These are phyloP conservation scores for Chlamydomonas schloesseri DNA, from an alignment of 139 green algal genomes.

Conservation along the genomic window DNA sequence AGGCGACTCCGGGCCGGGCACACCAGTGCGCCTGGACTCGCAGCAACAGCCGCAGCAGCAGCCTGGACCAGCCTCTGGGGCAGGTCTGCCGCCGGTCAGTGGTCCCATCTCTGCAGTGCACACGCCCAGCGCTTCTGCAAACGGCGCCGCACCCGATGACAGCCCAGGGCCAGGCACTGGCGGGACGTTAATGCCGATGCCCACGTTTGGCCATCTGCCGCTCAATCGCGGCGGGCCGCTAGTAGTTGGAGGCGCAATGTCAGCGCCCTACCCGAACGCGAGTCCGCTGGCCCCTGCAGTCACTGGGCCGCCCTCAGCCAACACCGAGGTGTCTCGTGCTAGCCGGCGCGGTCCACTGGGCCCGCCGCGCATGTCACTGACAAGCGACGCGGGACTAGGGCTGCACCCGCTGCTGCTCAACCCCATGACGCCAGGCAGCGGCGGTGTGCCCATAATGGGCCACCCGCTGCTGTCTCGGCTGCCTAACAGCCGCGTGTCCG, in stretches of 20 bases:
- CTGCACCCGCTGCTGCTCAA: constrained; percentile 22
- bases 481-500: background rate
- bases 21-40: background rate
- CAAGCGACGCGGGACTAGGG: background rate
- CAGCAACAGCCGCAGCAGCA: background rate
- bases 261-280: background rate
- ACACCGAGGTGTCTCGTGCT: too few relatives aligned
- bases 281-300: too few relatives aligned
- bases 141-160: too few relatives aligned
- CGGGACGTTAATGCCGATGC: too few relatives aligned
- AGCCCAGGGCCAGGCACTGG: too few relatives aligned
- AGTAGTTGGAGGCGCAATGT: background rate
- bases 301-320: too few relatives aligned
- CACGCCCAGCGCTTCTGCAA: too few relatives aligned
- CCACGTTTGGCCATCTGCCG: too few relatives aligned
- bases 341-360: background rate
- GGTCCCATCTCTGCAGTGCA: too few relatives aligned
- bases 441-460: background rate
- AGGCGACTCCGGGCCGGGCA: background rate
- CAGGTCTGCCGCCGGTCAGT: background rate
- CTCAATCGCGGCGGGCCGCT: too few relatives aligned
- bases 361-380: constrained; percentile 15
- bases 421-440: background rate
- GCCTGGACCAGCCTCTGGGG: background rate
- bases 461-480: background rate